Evolutionary conservation across 805 yeast species (phyloP), one percentile per base, ranked within the genome.

Genomic region (Diddensiella santjacobensis): DNA sequence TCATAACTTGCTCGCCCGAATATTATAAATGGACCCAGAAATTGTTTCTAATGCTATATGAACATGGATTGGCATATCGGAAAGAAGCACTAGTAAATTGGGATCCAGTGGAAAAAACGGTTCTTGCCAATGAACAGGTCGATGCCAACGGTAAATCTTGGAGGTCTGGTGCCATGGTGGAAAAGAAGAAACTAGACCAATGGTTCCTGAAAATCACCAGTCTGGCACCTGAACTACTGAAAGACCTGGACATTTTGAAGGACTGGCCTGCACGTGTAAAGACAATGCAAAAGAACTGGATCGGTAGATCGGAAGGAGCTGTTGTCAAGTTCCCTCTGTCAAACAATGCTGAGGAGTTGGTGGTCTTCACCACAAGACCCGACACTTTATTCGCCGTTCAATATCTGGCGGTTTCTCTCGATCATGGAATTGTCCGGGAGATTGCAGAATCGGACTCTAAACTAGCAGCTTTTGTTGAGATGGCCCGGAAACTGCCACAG

Each of bases 101-200:
- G 99, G 99, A 93, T 66, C 99, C 99, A 0, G 79, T 93, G 0
- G 99, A 93, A 59, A 78, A 84, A 55, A 93, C 99, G 0, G 99
- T 93, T 1, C 71, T 93, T 51, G 99, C 99, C 2, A 93, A 85
- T 63, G 99, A 93, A 67, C 99, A 93, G 66, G 97, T 93, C 2
- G 99, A 93, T 64, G 65, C 83, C 1, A 78, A 87, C 40, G 99
- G 99, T 0, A 73, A 81, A 47, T 88, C 97, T 0, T 93, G 99
- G 99, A 78, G 99, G 65, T 88, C 96, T 2, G 99, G 99, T 3
- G 99, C 98, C 0, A 51, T 82, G 13, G 99, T 91, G 0, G 97
- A 93, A 64, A 88, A 87, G 66, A 75, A 73, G 52, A 68, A 79
- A 45, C 71, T 93, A 40, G 86, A 82, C 53, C 99, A 93, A 64